Conservation (phyloP, 192 early-diverging fungal species). For the Linnemannia zychae region DNA sequence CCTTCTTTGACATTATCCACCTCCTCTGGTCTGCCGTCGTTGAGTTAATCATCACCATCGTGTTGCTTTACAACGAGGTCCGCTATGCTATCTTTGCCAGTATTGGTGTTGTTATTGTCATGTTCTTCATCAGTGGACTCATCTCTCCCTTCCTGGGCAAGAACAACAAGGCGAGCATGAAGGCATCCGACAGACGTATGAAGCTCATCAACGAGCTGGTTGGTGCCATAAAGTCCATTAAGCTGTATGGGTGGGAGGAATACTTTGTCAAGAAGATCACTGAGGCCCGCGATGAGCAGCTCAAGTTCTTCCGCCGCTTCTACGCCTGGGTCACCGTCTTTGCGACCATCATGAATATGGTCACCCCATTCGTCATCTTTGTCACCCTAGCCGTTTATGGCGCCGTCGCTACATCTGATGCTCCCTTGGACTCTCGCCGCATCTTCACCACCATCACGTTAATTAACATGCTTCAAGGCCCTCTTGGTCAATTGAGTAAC, state of each 20-base stretch:
- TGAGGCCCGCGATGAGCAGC: slow-evolving; percentile 39
- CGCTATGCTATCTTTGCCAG: slow-evolving; percentile 36
- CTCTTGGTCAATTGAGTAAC: slow-evolving; percentile 71
- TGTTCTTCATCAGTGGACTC: neutral
- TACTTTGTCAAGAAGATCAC: slow-evolving; percentile 50
- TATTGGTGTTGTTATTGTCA: slow-evolving; percentile 19
- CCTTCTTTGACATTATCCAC: slow-evolving; percentile 26
- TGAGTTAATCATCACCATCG: slow-evolving; percentile 25
- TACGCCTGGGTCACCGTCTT: slow-evolving; percentile 23
- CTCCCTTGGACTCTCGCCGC: slow-evolving; percentile 65
- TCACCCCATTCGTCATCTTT: slow-evolving; percentile 51
- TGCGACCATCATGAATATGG: neutral
- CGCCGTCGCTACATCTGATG: slow-evolving; percentile 20
- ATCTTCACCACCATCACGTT: slow-evolving; percentile 82
- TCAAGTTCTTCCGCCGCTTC: slow-evolving; percentile 36
- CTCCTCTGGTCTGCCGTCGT: slow-evolving; percentile 32
- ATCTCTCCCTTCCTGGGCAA: neutral
- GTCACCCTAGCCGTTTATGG: slow-evolving; percentile 48
- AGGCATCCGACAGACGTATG: slow-evolving; percentile 68
- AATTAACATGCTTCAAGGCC: slow-evolving; percentile 82
- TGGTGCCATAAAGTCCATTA: slow-evolving; percentile 75
- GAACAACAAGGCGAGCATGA: slow-evolving; percentile 25
- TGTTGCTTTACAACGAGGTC: slow-evolving; percentile 37
- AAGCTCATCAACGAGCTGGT: slow-evolving; percentile 77
- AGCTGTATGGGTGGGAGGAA: slow-evolving; percentile 80